Evolutionary conservation across 2,329 filamentous ascomycete genomes (phyloP).

Genomic region (Calonectria leucothoes): DNA sequence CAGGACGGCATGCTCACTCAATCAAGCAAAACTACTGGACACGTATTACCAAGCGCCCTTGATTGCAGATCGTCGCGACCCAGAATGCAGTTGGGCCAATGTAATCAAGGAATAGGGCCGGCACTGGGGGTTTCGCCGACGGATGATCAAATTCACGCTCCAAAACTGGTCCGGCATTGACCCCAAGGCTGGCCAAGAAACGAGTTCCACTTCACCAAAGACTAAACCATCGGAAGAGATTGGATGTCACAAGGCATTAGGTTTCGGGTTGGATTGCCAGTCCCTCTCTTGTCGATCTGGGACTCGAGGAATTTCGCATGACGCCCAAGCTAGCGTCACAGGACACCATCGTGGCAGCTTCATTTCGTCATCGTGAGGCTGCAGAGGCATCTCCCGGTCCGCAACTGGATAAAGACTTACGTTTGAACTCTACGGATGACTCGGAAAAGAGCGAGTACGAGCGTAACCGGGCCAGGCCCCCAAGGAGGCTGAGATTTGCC

Average conservation of each 20-base stretch:
- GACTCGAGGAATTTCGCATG: not conserved
- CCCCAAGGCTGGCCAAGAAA: not conserved
- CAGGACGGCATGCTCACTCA: not conserved
- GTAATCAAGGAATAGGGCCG: too few species aligned
- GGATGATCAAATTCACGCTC: not conserved
- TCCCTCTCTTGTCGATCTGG: not conserved
- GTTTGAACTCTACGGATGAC: not conserved
- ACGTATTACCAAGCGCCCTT: not conserved
- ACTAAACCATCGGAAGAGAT: not conserved
- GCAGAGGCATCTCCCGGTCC: not conserved
- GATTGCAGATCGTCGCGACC: not conserved
- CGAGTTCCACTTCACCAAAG: not conserved
- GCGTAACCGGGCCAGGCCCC: not conserved
- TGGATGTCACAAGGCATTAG: not conserved
- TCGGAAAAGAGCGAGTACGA: not conserved
- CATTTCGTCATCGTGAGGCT: not conserved
- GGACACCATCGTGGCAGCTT: not conserved
- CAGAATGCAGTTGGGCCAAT: not conserved
- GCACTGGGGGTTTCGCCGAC: not conserved
- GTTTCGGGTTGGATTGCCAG: not conserved
- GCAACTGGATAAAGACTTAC: not conserved
- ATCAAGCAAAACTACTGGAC: not conserved
- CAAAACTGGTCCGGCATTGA: not conserved
- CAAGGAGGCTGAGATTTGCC: conserved; percentile 8
- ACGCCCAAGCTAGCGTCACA: not conserved